Percentiles rank a stretch among this genome's conserved stretches.
Conservation (phyloP, 1,139 yeast genomes). For the Yamadazyma sp. region DNA sequence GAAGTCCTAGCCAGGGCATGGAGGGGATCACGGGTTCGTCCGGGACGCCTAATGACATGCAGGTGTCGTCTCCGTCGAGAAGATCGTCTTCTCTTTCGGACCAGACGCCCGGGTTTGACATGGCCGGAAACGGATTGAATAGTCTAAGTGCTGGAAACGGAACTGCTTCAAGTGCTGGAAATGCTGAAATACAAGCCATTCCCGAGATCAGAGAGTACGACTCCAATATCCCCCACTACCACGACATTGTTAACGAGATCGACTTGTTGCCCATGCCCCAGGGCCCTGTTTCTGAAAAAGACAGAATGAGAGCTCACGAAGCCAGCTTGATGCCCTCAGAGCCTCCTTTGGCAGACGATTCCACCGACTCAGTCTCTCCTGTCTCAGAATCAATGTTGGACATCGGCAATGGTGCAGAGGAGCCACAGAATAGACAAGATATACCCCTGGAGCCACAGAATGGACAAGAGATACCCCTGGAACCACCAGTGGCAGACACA, state of each 20-base stretch:
- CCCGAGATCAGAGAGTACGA: constrained; percentile 3
- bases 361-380: constrained; percentile 17
- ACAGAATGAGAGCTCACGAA: constrained; percentile 52
- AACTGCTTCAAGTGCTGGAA: not conserved
- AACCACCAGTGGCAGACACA: not conserved
- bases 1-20: not conserved
- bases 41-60: constrained; percentile 5
- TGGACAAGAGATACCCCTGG: not conserved
- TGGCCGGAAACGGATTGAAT: no score
- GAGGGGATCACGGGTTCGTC: constrained; percentile 3
- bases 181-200: constrained; percentile 3
- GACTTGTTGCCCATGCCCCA: constrained; percentile 20
- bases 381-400: constrained; percentile 6
- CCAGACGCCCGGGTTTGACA: constrained; percentile 11
- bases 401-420: not conserved
- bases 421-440: constrained; percentile 4
- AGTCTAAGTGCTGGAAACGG: no score
- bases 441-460: not conserved
- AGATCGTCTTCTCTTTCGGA: constrained; percentile 21
- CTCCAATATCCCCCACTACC: constrained; percentile 25
- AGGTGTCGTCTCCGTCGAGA: constrained; percentile 18
- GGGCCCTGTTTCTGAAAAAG: constrained; percentile 47
- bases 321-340: constrained; percentile 62
- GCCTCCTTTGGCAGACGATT: constrained; percentile 36
- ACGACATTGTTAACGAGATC: constrained; percentile 16